Conservation (phyloP, 164 flowering plant species). For the Vitis vinifera region ASM3070453v1 NC_081819.1:16469001-16469500, state of each 20-base stretch:
- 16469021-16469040: conserved; percentile 99
- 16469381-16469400: too few relatives aligned
- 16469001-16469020: conserved; percentile 99
- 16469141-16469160: too few relatives aligned
- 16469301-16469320: conserved; percentile 96
- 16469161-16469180: not conserved
- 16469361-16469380: not conserved
- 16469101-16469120: not conserved
- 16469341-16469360: not conserved
- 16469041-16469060: conserved; percentile 29
- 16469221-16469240: not conserved
- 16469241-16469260: not conserved
- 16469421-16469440: too few relatives aligned
- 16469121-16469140: too few relatives aligned
- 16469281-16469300: conserved; percentile 93
- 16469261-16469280: not conserved
- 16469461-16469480: too few relatives aligned
- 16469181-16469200: not conserved
- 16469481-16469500: too few relatives aligned
- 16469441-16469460: too few relatives aligned
- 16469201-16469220: not conserved
- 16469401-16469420: too few relatives aligned
- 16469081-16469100: not conserved
- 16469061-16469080: not conserved
- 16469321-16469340: conserved; percentile 79